Percentiles rank a stretch among this genome's conserved stretches.
phyloP scores from a whole-genome alignment of 2,329 filamentous ascomycete species.

The Hypoxylon sp. region DNA sequence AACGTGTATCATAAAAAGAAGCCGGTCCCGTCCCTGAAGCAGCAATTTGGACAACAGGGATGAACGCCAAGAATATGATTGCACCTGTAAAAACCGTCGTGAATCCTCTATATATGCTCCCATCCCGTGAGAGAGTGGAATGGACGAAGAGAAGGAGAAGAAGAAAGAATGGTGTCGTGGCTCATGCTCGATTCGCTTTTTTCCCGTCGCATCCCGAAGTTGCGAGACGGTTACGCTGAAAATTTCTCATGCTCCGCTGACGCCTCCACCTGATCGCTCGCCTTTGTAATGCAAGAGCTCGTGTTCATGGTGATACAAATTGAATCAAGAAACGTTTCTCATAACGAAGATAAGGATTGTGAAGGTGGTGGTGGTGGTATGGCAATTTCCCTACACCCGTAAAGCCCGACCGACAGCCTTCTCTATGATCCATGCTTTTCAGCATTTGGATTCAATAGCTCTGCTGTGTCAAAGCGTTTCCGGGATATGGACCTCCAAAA shows the following conservation, averaged over 20 bases:
- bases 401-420: background rate
- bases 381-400: slow-evolving; percentile 9
- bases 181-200: slow-evolving; percentile 24
- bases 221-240: slow-evolving; percentile 19
- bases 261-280: slow-evolving; percentile 25
- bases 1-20: slow-evolving; percentile 24
- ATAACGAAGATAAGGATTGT: slow-evolving; percentile 12
- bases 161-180: slow-evolving; percentile 25
- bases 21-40: slow-evolving; percentile 13
- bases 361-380: slow-evolving; percentile 8
- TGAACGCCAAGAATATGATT: slow-evolving; percentile 23
- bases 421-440: background rate
- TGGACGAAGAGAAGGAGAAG: slow-evolving; percentile 2
- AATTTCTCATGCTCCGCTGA: slow-evolving; percentile 26
- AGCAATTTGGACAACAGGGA: slow-evolving; percentile 21
- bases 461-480: slow-evolving; percentile 41
- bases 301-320: slow-evolving; percentile 39
- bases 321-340: slow-evolving; percentile 36
- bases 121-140: slow-evolving; percentile 24
- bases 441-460: slow-evolving; percentile 35
- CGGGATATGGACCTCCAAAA: slow-evolving; percentile 55
- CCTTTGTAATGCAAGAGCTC: slow-evolving; percentile 42
- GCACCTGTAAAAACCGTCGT: slow-evolving; percentile 29
- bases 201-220: slow-evolving; percentile 10
- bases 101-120: slow-evolving; percentile 28